These are phyloP conservation scores for Candida insectorum DNA, from an alignment of 805 yeast genomes.

Conservation along the genomic window DNA sequence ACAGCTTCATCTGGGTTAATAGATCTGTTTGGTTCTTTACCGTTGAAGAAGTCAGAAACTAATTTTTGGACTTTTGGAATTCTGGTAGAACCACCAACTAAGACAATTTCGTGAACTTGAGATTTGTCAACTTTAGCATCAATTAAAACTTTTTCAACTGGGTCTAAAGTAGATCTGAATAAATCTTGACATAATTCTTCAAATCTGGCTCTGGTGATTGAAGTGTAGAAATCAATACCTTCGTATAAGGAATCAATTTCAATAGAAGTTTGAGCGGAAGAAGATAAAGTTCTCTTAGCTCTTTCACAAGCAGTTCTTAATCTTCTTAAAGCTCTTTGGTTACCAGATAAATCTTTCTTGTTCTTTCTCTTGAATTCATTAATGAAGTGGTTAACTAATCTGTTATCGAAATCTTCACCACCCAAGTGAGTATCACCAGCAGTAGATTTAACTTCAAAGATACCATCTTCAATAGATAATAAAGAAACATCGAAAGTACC, in stretches of 20 bases:
- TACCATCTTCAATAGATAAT: constrained; percentile 47
- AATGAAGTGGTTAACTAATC: constrained; percentile 90
- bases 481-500: constrained; percentile 48
- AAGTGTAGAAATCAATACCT: constrained; percentile 95
- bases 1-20: constrained; percentile 99
- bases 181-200: constrained; percentile 93
- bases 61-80: constrained; percentile 95
- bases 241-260: constrained; percentile 94
- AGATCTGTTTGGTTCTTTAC: constrained; percentile 94
- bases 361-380: constrained; percentile 97
- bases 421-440: constrained; percentile 59
- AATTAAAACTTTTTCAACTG: constrained; percentile 91
- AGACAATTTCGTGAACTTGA: constrained; percentile 84
- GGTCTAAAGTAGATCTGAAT: constrained; percentile 91
- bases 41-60: constrained; percentile 94
- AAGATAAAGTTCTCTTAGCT: constrained; percentile 97
- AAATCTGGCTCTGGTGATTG: constrained; percentile 95
- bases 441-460: constrained; percentile 47
- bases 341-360: constrained; percentile 87
- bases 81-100: constrained; percentile 98
- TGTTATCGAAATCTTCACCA: constrained; percentile 98
- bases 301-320: constrained; percentile 98
- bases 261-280: constrained; percentile 90
- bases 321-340: constrained; percentile 98
- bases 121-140: constrained; percentile 91